Evolutionary conservation across 768 basidiomycete species (phyloP), one percentile per base, ranked within the genome.

Genomic region (Cyclocybe aegerita): DNA sequence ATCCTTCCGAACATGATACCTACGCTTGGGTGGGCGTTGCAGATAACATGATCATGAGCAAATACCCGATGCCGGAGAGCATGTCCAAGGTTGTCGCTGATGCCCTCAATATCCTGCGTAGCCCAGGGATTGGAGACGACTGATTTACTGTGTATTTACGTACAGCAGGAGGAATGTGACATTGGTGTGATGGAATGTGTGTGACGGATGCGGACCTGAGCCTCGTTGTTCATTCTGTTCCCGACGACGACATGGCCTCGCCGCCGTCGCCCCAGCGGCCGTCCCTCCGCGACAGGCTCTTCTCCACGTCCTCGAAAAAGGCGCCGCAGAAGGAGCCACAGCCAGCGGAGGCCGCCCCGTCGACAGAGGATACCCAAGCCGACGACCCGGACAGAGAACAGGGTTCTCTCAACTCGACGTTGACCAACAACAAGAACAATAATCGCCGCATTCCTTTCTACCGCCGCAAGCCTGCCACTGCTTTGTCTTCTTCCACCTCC

Each of bases 361-460:
- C 12, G 12, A 14, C 23, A 8, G 48, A 39, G 54, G 52, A 56
- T 53, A 51, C 52, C 56, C 34, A 38, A 58, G 50, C 52, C 42
- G 65, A 65, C 34, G 67, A 68, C 41, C 43, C 54, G 16, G 67
- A 71, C 57, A 69, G 65, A 56, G 75, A 76, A 60, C 70, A 74
- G 56, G 70, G 59, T 50, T 76, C 75, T 46, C 65, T 70, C 49
- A 70, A 64, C 56, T 69, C 70, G 43, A 70, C 72, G 29, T 64
- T 75, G 52, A 68, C 71, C 44, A 64, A 63, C 15, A 65, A 64
- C 48, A 63, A 62, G 43, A 64, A 63, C 15, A 65, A 64, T 48
- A 63, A 62, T 58, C 66, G 69, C 57, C 71, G 71, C 50, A 64
- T 68, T 32, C 73, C 72, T 50, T 74, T 78, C 57, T 74, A 76